Conservation (phyloP, 2,329 filamentous ascomycete species). For the Aspergillus niger region DNA sequence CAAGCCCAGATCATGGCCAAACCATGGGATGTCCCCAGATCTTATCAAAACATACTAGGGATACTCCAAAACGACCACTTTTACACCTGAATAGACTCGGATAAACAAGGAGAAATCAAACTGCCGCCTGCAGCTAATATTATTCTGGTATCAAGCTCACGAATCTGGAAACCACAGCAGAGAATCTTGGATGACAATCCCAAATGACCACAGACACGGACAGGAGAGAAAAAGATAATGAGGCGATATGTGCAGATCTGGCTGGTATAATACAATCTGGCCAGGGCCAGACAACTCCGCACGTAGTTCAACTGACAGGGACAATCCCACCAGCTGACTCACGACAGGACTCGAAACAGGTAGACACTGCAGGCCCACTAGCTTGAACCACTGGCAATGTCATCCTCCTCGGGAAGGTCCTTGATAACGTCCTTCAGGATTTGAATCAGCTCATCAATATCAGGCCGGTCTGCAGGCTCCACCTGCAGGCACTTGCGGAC, state of each 20-base stretch:
- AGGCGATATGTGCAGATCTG: constrained; percentile 19
- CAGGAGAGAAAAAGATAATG: too few species aligned
- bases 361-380: constrained; percentile 8
- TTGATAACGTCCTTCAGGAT: constrained; percentile 75
- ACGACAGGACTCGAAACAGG: constrained; percentile 5
- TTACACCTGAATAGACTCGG: background rate
- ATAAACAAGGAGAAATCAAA: background rate
- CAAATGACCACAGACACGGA: background rate
- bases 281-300: background rate
- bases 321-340: background rate
- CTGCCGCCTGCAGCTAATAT: constrained; percentile 15
- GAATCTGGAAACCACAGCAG: background rate
- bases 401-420: constrained; percentile 64
- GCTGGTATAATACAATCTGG: constrained; percentile 30
- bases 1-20: background rate
- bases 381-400: constrained; percentile 28
- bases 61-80: background rate
- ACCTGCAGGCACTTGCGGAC: constrained; percentile 84
- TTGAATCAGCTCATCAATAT: constrained; percentile 78
- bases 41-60: background rate
- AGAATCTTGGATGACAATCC: background rate
- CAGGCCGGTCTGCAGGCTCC: constrained; percentile 83
- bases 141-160: constrained; percentile 8
- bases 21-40: background rate
- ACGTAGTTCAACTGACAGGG: background rate